Conservation (phyloP, 1,284 basidiomycete species). For the Microbotryum saponariae region DNA sequence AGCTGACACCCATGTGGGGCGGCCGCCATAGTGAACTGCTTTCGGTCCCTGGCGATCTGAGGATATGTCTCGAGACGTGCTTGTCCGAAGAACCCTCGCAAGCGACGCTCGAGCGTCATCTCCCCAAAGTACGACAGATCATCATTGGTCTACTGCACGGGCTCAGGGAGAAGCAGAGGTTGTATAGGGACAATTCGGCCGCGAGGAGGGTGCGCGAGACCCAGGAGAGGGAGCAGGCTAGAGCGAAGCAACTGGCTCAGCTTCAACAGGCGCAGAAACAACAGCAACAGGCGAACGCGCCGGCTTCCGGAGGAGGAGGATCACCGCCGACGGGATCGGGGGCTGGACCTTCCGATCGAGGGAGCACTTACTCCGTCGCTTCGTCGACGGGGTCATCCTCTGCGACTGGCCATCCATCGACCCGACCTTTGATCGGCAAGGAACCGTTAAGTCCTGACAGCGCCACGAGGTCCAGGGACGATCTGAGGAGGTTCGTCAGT, state of each 20-base stretch:
- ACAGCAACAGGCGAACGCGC: not conserved
- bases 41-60: conserved; percentile 79
- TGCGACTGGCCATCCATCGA: not conserved
- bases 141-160: conserved; percentile 89
- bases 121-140: conserved; percentile 84
- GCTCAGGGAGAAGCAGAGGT: conserved; percentile 79
- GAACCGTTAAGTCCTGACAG: conserved; percentile 19
- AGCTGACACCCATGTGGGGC: not conserved
- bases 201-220: conserved; percentile 11
- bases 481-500: conserved; percentile 25
- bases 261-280: not conserved
- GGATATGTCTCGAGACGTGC: conserved; percentile 78
- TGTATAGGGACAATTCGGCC: conserved; percentile 46
- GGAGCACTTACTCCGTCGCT: not conserved
- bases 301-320: not conserved
- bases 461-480: conserved; percentile 19
- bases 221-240: conserved; percentile 5
- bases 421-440: not conserved
- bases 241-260: conserved; percentile 4
- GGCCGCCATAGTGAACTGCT: conserved; percentile 63
- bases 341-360: not conserved
- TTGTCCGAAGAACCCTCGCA: conserved; percentile 79
- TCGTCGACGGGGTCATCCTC: not conserved
- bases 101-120: conserved; percentile 77
- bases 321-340: not conserved